Percentiles rank a stretch among this genome's conserved stretches.
Conservation (phyloP, 768 basidiomycete genomes). For the Tubosaeta sp. region DNA sequence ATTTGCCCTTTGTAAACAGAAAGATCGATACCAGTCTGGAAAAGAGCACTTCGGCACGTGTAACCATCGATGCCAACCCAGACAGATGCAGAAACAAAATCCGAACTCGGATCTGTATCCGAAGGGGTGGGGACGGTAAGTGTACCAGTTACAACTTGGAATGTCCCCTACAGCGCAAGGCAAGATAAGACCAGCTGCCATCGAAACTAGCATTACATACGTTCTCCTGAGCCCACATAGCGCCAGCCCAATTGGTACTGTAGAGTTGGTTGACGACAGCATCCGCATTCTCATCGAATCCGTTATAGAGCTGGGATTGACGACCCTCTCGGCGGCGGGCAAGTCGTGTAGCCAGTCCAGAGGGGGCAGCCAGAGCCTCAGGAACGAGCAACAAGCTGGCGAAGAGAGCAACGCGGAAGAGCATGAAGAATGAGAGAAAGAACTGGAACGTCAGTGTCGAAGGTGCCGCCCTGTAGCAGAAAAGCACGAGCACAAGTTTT, state of each 20-base stretch:
- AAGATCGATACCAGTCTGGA: conserved; percentile 4
- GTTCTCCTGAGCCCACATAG: not conserved
- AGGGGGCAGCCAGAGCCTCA: not conserved
- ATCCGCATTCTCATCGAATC: not conserved
- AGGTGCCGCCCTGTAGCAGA: not conserved
- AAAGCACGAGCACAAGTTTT: not conserved
- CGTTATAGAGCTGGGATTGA: not conserved
- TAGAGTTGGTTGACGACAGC: not conserved
- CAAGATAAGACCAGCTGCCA: not conserved
- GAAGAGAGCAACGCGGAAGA: not conserved
- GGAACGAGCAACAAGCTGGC: not conserved
- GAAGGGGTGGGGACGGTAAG: conserved; percentile 2
- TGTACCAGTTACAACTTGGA: conserved; percentile 2
- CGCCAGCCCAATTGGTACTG: conserved; percentile 2
- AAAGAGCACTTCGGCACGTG: not conserved
- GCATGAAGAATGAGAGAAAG: not conserved
- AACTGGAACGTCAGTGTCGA: not conserved
- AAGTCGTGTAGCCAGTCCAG: not conserved
- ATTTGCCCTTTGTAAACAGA: not conserved
- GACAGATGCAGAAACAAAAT: not conserved
- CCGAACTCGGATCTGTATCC: not conserved
- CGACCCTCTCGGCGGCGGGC: not conserved
- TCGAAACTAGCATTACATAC: not conserved
- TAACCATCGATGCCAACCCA: conserved; percentile 11
- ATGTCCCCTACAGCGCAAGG: conserved; percentile 1